These are phyloP conservation scores for Rhodotorula toruloides DNA, from an alignment of 768 basidiomycete species.

Conservation along the genomic window DNA sequence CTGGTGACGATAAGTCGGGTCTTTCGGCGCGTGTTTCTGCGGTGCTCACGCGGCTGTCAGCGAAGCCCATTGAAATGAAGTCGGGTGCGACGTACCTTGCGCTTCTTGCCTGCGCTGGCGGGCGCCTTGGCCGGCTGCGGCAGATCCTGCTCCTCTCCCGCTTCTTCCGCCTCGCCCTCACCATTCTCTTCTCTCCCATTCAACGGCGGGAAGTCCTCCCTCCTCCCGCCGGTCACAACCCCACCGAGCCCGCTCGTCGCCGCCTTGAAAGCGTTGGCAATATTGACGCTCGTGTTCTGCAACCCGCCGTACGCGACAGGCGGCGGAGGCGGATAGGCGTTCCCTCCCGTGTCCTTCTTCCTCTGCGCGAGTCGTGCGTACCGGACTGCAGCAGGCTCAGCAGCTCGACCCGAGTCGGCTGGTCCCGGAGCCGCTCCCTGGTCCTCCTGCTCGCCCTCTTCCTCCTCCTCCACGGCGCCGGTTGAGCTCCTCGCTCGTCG, in stretches of 20 bases:
- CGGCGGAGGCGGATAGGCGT: background rate
- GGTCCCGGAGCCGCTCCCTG: too few species aligned
- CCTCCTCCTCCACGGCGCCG: background rate
- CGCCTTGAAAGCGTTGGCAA: constrained; percentile 72
- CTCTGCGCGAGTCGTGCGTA: constrained; percentile 14
- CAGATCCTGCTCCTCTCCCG: background rate
- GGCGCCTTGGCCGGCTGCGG: background rate
- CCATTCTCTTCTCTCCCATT: background rate
- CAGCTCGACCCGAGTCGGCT: background rate
- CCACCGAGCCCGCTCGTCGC: constrained; percentile 51
- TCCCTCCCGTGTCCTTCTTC: constrained; percentile 9
- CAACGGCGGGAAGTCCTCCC: constrained; percentile 17
- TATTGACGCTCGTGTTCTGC: constrained; percentile 69
- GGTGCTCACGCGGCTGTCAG: background rate
- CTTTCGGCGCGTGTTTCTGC: constrained; percentile 17
- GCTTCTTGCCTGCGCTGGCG: constrained; percentile 24
- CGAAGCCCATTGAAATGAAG: background rate
- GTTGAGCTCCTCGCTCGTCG: background rate
- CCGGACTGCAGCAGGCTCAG: constrained; percentile 17
- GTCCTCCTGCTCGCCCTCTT: too few species aligned
- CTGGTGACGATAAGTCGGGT: constrained; percentile 9
- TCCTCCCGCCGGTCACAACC: constrained; percentile 9
- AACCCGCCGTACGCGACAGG: background rate
- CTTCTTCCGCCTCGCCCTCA: background rate
- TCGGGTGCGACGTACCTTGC: constrained; percentile 13